Evolutionary conservation across 2,329 filamentous ascomycete species (phyloP), one percentile per base, ranked within the genome.

Genomic region (Monosporascus sp.): DNA sequence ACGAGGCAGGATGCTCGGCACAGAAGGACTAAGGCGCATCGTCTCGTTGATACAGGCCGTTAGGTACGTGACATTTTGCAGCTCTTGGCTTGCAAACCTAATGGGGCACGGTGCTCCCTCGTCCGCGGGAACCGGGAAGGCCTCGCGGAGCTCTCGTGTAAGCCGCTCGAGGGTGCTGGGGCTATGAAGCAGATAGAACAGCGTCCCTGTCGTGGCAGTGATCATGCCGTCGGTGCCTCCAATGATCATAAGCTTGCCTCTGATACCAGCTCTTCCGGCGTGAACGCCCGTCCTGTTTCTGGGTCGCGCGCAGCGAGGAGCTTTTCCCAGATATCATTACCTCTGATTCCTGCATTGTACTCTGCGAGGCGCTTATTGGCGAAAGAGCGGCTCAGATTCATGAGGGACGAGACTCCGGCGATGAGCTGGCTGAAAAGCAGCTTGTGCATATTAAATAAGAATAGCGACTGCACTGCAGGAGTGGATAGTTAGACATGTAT

Each of bases 1-100:
- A 17, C 56, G 56, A 2, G 51, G 53, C 9, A 55, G 46, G n/a
- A 37, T 53, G 3, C 49, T 25, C 2, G 53, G 51, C 6, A 52
- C 54, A 5, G 54, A 34, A 2, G 56, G 57, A 6, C 34, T 49
- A 17, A 60, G 42, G 3, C 57, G 57, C 49, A 58, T 52, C 1
- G 57, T 52, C 37, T 58, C 57, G 25, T 57, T 51, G 17, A 60
- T 27, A 37, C 56, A 55, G 6, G 57, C 57, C n/a, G 50, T 53
- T 1, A 60, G 52, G 36, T 60, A 60, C 11, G 44, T 48, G 25
- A 37, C 42, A 48, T 24, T 54, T 46, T 25, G 51, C 47, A 38
- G 31, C 34, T 44, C 25, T 52, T 24, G 51, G 39, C 5, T 58
- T 17, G n/a, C 36, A 7, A 38, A 38, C 7, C 36, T n/a, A n/a